Base-by-base conservation (phyloP, 179 eudicot species). In the Sideroxylon spinosum region DNA sequence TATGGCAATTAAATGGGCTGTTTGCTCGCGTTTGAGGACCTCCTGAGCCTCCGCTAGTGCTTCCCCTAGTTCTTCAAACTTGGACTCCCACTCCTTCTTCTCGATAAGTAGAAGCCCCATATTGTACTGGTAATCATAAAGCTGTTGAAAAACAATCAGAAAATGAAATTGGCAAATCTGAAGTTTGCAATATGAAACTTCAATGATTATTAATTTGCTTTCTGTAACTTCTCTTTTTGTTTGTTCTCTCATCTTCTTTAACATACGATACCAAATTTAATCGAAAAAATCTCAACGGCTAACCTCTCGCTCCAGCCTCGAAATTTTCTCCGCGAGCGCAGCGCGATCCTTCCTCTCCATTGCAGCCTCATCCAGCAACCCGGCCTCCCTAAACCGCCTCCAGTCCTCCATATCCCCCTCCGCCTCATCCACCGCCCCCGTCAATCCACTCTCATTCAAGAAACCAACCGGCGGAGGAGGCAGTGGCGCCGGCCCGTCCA, bases 41-140 rank as follows among this genome's bases (percentile, higher is more conserved):
- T 91, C 97, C 56, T 86, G 84, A 46, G 84, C 87, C 83, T 92
- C 97, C 32, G 86, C 87, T 78, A 89, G 82, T 74, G 86, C 87
- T 80, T 89, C 91, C 48, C 76, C 85, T 66, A 92, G 74, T 73
- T 91, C 91, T 74, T 87, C 97, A 81, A 80, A 76, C 69, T 87
- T 89, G 37, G 84, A 78, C 75, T 66, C 81, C 86, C 91, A 85
- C 73, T 89, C 82, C 65, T 91, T 82, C 78, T 90, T 94, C 86
- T 96, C 96, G 29, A 96, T 84, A 76, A 95, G 86, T 20, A 96
- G 86, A 75, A 94, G 86, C n/a, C 98, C 99, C 99, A 96, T 94
- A 82, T 82, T 90, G 88, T 94, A 79, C 71, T 96, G 99, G 75
- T 94, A 92, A 78, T 94, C 98, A 73, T 80, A 85, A 53, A 96